Base-by-base conservation (phyloP, 75 land plant species). In the Adiantum capillusveneris region DNA sequence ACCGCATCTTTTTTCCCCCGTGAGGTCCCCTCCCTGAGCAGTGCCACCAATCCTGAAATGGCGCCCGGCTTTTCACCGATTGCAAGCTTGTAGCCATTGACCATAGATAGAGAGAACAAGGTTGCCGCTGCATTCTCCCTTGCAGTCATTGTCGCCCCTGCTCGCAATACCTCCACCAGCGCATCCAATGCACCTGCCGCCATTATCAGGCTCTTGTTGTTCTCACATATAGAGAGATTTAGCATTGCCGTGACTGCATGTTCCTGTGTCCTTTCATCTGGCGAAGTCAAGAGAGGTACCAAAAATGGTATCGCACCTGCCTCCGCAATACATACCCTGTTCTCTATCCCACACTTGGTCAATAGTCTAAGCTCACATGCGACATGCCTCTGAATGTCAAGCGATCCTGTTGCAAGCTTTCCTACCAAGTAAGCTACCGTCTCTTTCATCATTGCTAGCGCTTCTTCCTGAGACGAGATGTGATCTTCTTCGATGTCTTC, bases 71-170 rank as follows among this genome's bases (percentile, higher is more conserved):
- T 61, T 0, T 56, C 59, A 0, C 85, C 89, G 29, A 88, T 88
- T 9, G 43, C 16, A 6, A 69, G 53, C 73, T 85, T 88, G 59
- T 59, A 68, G 20, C 79, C 83, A 58, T 88, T 78, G n/a, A 76
- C 55, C 51, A 70, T 53, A 0, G 89, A 76, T 45, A 87, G 44
- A 63, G 84, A 81, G 53, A 71, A 81, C 36, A 87, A 45, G 1
- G 88, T 61, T 24, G 93, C 88, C 0, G 93, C 88, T 0, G 93
- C 93, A 67, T 88, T 88, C 53, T 81, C 93, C 56, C 88, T 73
- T 0, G 78, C 73, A 36, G 81, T 85, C 80, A 72, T 72, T 58
- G 70, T 64, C 25, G 46, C 14, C 11, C 93, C 88, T 0, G 29
- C 31, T 16, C 59, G 31, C 21, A 84, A 30, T 14, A 88, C 85